Evolutionary conservation across 345 rosid species (phyloP).

Genomic region (Citropsis articulata): DNA sequence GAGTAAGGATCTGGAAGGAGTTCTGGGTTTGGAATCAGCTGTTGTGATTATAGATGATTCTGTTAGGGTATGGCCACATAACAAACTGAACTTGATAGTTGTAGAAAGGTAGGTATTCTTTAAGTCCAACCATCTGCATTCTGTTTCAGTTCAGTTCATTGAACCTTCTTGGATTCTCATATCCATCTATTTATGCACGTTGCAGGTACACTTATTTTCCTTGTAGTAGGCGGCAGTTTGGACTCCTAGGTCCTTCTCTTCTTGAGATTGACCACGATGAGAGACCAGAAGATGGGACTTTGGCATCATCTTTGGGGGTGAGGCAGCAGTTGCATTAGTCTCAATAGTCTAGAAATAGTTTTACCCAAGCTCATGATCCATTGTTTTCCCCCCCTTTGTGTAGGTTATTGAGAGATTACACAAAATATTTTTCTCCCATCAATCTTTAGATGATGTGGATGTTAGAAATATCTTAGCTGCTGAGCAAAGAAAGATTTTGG

Average conservation of each 20-base stretch:
- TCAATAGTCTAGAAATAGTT: not conserved
- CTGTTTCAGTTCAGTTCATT: not conserved
- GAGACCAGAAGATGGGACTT: conserved; percentile 94
- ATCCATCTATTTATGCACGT: conserved; percentile 13
- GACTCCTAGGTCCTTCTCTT: conserved; percentile 95
- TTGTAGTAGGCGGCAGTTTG: conserved; percentile 96
- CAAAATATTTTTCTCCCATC: conserved; percentile 66
- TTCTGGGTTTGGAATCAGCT: conserved; percentile 95
- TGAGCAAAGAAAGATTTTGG: conserved; percentile 82
- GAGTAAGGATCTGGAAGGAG: conserved; percentile 98
- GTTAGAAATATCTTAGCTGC: conserved; percentile 83
- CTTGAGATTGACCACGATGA: conserved; percentile 97
- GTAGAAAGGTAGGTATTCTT: conserved; percentile 71
- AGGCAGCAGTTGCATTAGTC: conserved; percentile 27
- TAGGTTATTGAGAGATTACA: conserved; percentile 94
- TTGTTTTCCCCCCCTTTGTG: conserved; percentile 9
- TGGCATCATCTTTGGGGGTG: conserved; percentile 93
- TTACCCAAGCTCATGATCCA: not conserved
- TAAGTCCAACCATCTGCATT: not conserved
- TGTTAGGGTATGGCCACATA: conserved; percentile 95
- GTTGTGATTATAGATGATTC: conserved; percentile 97
- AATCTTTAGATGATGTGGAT: conserved; percentile 74
- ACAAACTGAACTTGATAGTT: conserved; percentile 83
- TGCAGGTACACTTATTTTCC: conserved; percentile 95
- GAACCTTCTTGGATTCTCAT: not conserved